Evolutionary conservation across 192 early-diverging fungal species (phyloP).

Genomic region (Allomyces javanicus): DNA sequence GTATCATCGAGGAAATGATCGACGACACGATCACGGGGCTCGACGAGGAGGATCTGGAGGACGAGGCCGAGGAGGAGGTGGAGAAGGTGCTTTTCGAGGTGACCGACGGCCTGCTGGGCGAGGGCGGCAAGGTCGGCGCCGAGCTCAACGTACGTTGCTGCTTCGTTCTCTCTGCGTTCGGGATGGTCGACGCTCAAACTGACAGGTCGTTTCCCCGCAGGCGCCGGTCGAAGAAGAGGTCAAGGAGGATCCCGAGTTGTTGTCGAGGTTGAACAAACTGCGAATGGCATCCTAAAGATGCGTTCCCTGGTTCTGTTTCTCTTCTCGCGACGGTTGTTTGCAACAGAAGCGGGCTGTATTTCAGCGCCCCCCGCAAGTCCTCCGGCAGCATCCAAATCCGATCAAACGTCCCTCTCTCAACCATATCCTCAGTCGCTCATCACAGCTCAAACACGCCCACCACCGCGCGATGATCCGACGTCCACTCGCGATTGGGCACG

Average conservation of each 20-base stretch:
- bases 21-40: slow-evolving; percentile 65
- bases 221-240: slow-evolving; percentile 15
- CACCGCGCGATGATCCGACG: neutral
- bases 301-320: no score
- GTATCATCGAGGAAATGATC: slow-evolving; percentile 91
- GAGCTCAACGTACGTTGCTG: slow-evolving; percentile 18
- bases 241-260: slow-evolving; percentile 48
- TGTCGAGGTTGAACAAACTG: no score
- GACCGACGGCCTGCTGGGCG: slow-evolving; percentile 52
- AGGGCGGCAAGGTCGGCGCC: slow-evolving; percentile 36
- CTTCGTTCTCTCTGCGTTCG: neutral
- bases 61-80: slow-evolving; percentile 85
- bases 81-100: slow-evolving; percentile 74
- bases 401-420: no score
- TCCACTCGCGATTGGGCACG: neutral
- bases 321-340: no score
- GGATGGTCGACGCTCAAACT: slow-evolving; percentile 2
- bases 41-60: slow-evolving; percentile 81
- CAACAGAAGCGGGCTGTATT: no score
- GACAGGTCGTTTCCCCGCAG: neutral
- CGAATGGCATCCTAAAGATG: no score
- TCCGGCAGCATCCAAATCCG: no score
- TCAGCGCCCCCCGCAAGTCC: no score
- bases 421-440: neutral
- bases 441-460: neutral